phyloP scores from a whole-genome alignment of 1,284 basidiomycete species.

The Omphalotus olearius region DNA sequence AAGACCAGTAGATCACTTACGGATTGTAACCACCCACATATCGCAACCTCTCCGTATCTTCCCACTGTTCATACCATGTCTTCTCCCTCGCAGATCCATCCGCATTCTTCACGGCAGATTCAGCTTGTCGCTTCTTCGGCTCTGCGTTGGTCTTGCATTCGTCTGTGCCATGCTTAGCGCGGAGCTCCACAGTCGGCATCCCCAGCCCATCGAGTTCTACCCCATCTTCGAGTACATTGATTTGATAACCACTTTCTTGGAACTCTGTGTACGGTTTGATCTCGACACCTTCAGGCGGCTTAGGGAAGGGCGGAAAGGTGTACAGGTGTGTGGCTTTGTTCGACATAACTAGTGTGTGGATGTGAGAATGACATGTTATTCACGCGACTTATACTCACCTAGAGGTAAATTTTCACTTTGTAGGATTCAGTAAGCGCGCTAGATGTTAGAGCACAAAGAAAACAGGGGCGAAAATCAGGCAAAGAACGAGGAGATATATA shows the following conservation, averaged over 20 bases:
- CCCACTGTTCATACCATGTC: constrained; percentile 4
- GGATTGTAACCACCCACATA: constrained; percentile 2
- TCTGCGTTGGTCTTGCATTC: constrained; percentile 37
- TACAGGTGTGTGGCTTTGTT: background rate
- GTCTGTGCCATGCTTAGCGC: constrained; percentile 48
- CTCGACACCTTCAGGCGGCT: constrained; percentile 41
- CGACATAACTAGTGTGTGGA: background rate
- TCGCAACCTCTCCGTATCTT: background rate
- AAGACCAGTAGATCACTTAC: background rate
- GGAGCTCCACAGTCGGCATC: constrained; percentile 58
- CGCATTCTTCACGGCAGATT: background rate
- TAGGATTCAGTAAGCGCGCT: too few species aligned
- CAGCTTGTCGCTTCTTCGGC: background rate
- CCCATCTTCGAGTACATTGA: constrained; percentile 27
- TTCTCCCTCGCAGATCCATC: constrained; percentile 17
- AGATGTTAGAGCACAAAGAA: too few species aligned
- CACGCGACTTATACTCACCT: too few species aligned
- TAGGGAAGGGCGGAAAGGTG: constrained; percentile 61
- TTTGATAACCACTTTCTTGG: constrained; percentile 55
- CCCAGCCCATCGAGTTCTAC: constrained; percentile 57
- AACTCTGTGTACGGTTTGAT: constrained; percentile 59
- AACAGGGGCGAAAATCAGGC: too few species aligned
- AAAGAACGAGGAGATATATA: too few species aligned
- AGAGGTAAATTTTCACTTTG: too few species aligned
- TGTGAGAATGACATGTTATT: background rate